Evolutionary conservation across 139 green algal genomes (phyloP).

Genomic region (Closterium sp.): DNA sequence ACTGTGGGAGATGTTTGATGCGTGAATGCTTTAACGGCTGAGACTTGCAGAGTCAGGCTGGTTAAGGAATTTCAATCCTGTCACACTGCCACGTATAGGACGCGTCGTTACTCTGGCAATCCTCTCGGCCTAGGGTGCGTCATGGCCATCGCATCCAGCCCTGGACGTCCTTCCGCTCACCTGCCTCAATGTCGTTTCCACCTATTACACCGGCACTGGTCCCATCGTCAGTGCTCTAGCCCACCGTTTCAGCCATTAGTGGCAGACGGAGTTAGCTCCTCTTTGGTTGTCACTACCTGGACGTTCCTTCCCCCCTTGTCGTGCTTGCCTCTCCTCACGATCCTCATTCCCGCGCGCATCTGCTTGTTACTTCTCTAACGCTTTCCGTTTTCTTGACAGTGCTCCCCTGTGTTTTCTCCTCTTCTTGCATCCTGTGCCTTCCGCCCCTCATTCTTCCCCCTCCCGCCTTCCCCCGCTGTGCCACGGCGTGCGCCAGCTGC

Average conservation of each 20-base stretch:
- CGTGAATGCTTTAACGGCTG: not conserved
- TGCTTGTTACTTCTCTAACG: not conserved
- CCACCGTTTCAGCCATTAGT: too few relatives aligned
- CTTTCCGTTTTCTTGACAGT: not conserved
- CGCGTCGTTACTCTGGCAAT: not conserved
- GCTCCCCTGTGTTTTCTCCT: not conserved
- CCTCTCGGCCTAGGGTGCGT: not conserved
- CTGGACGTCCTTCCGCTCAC: not conserved
- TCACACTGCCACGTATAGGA: not conserved
- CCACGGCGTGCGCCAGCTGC: slow-evolving; percentile 1
- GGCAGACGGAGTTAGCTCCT: too few relatives aligned
- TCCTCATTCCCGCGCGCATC: too few relatives aligned
- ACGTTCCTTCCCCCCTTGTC: too few relatives aligned
- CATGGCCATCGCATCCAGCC: not conserved
- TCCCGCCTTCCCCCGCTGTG: not conserved
- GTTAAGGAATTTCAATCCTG: not conserved
- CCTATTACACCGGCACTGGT: not conserved
- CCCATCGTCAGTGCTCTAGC: too few relatives aligned
- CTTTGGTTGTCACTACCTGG: too few relatives aligned
- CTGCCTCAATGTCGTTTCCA: not conserved
- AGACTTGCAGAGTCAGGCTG: not conserved
- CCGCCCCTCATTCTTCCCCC: too few relatives aligned
- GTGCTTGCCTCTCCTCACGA: too few relatives aligned
- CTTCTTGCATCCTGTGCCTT: too few relatives aligned
- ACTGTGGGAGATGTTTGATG: not conserved